phyloP scores from a whole-genome alignment of 169 alveolate species.

The Plasmodium coatneyi region DNA sequence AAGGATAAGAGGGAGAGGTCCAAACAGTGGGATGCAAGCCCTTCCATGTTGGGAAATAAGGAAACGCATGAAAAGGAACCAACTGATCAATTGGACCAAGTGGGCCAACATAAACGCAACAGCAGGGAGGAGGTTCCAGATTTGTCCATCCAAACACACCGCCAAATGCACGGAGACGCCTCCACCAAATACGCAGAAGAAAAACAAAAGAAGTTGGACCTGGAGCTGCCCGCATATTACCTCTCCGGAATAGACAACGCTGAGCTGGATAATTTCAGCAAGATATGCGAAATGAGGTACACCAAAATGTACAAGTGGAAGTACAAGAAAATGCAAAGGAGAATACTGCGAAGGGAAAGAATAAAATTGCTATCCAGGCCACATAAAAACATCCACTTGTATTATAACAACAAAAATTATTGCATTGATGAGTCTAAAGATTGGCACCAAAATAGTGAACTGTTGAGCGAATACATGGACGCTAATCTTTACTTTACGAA shows the following conservation, averaged over 20 bases:
- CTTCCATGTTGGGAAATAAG: background rate
- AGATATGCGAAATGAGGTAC: constrained; percentile 23
- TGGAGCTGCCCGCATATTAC: background rate
- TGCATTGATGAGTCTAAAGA: background rate
- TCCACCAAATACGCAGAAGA: background rate
- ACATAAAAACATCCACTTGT: constrained; percentile 23
- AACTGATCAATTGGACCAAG: background rate
- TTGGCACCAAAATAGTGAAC: background rate
- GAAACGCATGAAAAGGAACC: background rate
- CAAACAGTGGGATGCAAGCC: background rate
- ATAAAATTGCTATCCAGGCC: constrained; percentile 23
- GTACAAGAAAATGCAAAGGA: constrained; percentile 17
- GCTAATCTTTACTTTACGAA: background rate
- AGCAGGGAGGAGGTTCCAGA: background rate
- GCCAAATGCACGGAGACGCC: background rate
- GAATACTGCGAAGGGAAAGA: constrained; percentile 30
- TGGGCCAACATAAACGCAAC: background rate
- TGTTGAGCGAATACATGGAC: background rate
- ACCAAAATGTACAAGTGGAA: constrained; percentile 37
- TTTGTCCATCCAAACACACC: background rate
- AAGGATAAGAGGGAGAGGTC: constrained; percentile 1
- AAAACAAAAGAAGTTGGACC: background rate
- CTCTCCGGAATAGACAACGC: constrained; percentile 1
- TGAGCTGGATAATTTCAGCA: constrained; percentile 35
- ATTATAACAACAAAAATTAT: constrained; percentile 33